These are phyloP conservation scores for Fusarium begoniae DNA, from an alignment of 2,329 filamentous ascomycete genomes.

Conservation along the genomic window DNA sequence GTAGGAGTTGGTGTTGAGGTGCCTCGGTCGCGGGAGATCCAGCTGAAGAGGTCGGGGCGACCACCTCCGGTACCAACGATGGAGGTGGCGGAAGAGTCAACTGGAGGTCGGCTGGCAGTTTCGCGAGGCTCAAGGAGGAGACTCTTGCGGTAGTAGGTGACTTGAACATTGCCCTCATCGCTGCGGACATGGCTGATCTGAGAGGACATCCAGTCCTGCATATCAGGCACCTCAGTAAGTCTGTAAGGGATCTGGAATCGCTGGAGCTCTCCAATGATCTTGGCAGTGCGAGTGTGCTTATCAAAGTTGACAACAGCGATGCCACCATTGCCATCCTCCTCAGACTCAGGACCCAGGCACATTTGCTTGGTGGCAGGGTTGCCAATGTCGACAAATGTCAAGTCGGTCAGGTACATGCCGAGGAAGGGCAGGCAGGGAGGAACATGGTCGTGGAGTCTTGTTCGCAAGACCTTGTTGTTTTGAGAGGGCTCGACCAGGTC, in stretches of 20 bases:
- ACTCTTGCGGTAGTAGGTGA: conserved; percentile 80
- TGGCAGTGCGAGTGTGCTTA: conserved; percentile 93
- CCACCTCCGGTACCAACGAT: conserved; percentile 43
- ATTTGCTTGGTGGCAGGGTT: conserved; percentile 87
- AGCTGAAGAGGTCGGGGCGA: conserved; percentile 58
- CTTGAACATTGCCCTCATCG: conserved; percentile 65
- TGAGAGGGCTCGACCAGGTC: conserved; percentile 87
- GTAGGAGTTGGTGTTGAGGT: conserved; percentile 44
- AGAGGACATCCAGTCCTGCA: conserved; percentile 91
- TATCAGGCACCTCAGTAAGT: conserved; percentile 81
- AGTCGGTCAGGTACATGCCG: conserved; percentile 94
- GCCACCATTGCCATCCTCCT: conserved; percentile 70
- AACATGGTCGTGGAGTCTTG: conserved; percentile 83
- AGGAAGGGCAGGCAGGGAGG: conserved; percentile 95
- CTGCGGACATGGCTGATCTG: conserved; percentile 80
- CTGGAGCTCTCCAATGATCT: conserved; percentile 95
- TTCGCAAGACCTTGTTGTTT: conserved; percentile 89
- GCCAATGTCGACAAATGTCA: conserved; percentile 95
- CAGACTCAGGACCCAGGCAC: conserved; percentile 55
- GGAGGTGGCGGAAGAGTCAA: conserved; percentile 47
- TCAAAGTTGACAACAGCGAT: conserved; percentile 95
- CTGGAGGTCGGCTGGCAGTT: conserved; percentile 46
- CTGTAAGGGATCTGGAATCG: conserved; percentile 95
- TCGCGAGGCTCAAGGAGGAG: conserved; percentile 83
- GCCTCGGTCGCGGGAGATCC: conserved; percentile 60